phyloP scores from a whole-genome alignment of 2,329 filamentous ascomycete species.

The Ceratocystis diversiconidia region DNA sequence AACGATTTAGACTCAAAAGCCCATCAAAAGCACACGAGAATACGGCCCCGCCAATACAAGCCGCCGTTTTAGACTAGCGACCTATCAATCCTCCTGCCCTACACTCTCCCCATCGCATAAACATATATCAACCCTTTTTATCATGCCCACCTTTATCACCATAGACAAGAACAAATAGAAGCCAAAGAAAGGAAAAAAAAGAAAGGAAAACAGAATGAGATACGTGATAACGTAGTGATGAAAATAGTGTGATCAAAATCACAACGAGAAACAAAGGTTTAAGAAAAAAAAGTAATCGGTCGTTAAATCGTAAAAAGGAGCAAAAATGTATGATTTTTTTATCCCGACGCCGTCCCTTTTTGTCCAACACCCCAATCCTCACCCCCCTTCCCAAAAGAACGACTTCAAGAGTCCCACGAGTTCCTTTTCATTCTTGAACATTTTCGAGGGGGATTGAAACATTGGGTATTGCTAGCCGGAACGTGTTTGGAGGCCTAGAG shows the following conservation, averaged over 20 bases:
- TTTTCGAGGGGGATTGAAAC: constrained; percentile 26
- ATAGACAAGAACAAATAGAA: neutral
- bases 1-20: constrained; percentile 4
- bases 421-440: constrained; percentile 1
- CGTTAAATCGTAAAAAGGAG: constrained; percentile 7
- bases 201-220: constrained; percentile 17
- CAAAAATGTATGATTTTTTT: neutral
- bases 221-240: constrained; percentile 13
- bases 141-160: neutral
- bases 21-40: neutral
- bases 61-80: neutral
- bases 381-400: neutral
- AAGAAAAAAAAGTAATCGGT: constrained; percentile 19
- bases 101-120: neutral
- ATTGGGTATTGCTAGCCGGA: constrained; percentile 25
- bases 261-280: constrained; percentile 16
- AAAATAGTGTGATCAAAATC: constrained; percentile 13
- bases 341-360: neutral
- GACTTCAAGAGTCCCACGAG: constrained; percentile 3
- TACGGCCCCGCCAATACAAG: neutral
- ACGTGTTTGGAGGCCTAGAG: constrained; percentile 13
- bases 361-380: constrained; percentile 11
- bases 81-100: neutral
- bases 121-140: neutral
- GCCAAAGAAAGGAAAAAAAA: constrained; percentile 15